A percentile compares a stretch with the other conserved stretches of the same genome.
These are phyloP conservation scores for Naegleria fowleri DNA, from an alignment of 208 protist species.

Conservation along the genomic window DNA sequence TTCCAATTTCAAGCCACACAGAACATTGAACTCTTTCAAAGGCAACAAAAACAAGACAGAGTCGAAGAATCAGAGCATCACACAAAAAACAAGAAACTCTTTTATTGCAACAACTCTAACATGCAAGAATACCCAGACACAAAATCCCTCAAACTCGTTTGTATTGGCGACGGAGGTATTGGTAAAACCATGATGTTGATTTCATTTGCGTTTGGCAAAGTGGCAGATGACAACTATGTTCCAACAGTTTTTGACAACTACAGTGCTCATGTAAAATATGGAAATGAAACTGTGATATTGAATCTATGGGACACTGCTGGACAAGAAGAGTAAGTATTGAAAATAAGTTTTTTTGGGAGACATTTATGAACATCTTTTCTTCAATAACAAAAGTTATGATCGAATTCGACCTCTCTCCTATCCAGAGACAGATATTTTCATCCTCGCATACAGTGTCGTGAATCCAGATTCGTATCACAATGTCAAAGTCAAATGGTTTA, in stretches of 20 bases:
- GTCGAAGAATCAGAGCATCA: too few relatives aligned
- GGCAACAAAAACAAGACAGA: too few relatives aligned
- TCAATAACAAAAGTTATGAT: conserved; percentile 63
- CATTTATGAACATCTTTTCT: too few relatives aligned
- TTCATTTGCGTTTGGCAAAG: background rate
- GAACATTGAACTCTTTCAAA: too few relatives aligned
- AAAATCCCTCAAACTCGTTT: conserved; percentile 32
- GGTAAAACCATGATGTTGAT: conserved; percentile 47
- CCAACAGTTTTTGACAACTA: conserved; percentile 74
- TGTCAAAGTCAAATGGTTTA: conserved; percentile 34
- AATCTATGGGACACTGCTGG: background rate
- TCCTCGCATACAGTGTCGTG: conserved; percentile 70
- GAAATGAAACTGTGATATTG: background rate
- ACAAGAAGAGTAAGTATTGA: conserved; percentile 48
- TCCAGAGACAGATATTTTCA: conserved; percentile 66
- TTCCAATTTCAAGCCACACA: too few relatives aligned
- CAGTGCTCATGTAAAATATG: conserved; percentile 37
- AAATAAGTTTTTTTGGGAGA: conserved; percentile 44
- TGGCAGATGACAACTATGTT: conserved; percentile 44
- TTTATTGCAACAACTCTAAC: too few relatives aligned
- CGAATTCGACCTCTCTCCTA: conserved; percentile 78
- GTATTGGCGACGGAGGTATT: conserved; percentile 42
- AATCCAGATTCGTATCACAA: conserved; percentile 58
- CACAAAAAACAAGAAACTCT: too few relatives aligned
- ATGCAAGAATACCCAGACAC: background rate